Conservation (phyloP, 1,284 basidiomycete species). For the Rugosomyces carneus region DNA sequence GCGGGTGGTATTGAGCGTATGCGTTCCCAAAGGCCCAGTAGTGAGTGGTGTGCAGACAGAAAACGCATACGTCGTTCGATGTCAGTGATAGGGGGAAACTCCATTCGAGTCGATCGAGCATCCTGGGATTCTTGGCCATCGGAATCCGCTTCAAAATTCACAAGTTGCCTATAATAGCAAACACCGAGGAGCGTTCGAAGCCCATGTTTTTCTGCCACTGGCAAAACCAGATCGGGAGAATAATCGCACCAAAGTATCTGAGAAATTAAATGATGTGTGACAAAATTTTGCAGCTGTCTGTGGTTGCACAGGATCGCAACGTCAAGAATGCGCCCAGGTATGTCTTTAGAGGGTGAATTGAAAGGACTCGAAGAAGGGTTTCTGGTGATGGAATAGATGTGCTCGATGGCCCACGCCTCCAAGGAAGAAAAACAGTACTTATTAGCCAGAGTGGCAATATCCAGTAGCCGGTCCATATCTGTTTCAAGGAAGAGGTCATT, state of each 20-base stretch:
- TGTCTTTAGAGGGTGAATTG: slow-evolving; percentile 22
- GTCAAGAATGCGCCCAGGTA: slow-evolving; percentile 29
- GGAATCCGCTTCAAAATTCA: slow-evolving; percentile 24
- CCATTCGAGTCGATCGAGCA: slow-evolving; percentile 15
- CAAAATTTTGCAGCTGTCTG: slow-evolving; percentile 26
- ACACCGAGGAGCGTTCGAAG: slow-evolving; percentile 31
- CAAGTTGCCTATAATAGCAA: slow-evolving; percentile 34
- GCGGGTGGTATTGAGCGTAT: slow-evolving; percentile 28
- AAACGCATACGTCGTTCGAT: slow-evolving; percentile 29
- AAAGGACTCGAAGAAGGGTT: slow-evolving; percentile 24
- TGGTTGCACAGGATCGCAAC: slow-evolving; percentile 28
- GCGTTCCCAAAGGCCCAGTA: slow-evolving; percentile 30
- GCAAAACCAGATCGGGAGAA: slow-evolving; percentile 26
- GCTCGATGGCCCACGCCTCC: slow-evolving; percentile 34
- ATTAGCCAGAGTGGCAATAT: slow-evolving; percentile 35
- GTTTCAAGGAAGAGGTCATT: slow-evolving; percentile 23
- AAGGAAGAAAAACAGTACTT: slow-evolving; percentile 39
- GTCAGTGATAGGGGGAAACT: slow-evolving; percentile 24
- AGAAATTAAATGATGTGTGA: slow-evolving; percentile 30
- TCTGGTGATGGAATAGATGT: slow-evolving; percentile 25
- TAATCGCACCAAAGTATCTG: slow-evolving; percentile 34
- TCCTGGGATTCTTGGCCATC: slow-evolving; percentile 5
- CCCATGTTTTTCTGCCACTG: slow-evolving; percentile 27
- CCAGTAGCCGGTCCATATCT: slow-evolving; percentile 31
- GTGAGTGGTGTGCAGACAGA: slow-evolving; percentile 30